Evolutionary conservation across 768 basidiomycete genomes (phyloP).

Genomic region (Sarcodon sp.): DNA sequence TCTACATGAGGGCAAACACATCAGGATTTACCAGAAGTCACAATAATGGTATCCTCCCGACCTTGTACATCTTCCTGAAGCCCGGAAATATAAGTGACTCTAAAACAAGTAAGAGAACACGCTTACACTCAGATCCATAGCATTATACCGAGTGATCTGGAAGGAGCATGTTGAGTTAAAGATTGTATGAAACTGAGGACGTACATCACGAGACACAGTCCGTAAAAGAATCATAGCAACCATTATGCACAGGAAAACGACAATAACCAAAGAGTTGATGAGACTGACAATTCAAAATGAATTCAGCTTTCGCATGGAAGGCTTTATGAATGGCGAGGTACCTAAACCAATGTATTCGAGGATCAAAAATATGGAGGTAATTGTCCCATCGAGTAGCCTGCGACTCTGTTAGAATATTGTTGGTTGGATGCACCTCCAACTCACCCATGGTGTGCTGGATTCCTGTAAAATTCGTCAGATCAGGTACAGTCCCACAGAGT

Average conservation of each 20-base stretch:
- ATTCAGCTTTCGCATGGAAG: neutral
- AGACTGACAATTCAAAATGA: constrained; percentile 62
- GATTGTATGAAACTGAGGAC: constrained; percentile 12
- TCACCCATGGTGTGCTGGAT: constrained; percentile 78
- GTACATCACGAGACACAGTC: constrained; percentile 79
- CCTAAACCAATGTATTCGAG: constrained; percentile 15
- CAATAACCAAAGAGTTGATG: constrained; percentile 86
- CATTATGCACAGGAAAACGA: constrained; percentile 85
- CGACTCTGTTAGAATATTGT: constrained; percentile 7
- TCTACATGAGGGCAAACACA: constrained; percentile 23
- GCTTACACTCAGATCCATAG: constrained; percentile 77
- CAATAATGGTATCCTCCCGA: too few relatives aligned
- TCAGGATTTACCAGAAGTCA: too few relatives aligned
- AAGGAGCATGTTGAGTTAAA: neutral
- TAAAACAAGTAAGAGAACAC: neutral
- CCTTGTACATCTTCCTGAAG: constrained; percentile 75
- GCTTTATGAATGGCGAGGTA: neutral
- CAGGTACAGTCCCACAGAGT: neutral
- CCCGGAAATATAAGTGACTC: neutral
- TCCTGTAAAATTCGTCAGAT: constrained; percentile 28
- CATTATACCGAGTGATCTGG: constrained; percentile 87
- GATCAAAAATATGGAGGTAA: constrained; percentile 89
- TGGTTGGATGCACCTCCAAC: constrained; percentile 1
- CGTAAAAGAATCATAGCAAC: constrained; percentile 84
- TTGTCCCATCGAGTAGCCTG: constrained; percentile 95